Conservation (phyloP, 352 stramenopile genomes). For the Pilasporangium apinafurcum region DNA sequence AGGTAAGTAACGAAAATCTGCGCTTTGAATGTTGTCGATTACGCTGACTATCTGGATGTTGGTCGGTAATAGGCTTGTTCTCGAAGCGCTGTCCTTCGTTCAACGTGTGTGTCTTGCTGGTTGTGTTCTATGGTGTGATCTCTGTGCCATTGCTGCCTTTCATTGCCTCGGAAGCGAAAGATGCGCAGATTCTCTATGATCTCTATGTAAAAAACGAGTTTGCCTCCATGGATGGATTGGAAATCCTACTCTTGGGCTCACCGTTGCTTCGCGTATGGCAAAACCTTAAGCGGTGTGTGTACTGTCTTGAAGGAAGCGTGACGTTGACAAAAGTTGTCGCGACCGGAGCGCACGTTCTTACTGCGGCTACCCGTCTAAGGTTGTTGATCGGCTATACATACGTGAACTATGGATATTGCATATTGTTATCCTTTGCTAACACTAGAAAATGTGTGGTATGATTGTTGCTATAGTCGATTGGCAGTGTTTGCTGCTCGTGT, state of each 20-base stretch:
- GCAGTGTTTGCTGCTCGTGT: constrained; percentile 37
- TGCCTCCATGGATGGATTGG: constrained; percentile 47
- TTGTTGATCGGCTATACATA: constrained; percentile 38
- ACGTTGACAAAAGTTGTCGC: constrained; percentile 49
- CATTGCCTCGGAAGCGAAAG: constrained; percentile 28
- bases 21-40: background rate
- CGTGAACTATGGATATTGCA: background rate
- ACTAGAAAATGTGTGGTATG: constrained; percentile 2
- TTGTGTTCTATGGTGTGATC: constrained; percentile 48
- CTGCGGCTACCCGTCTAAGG: constrained; percentile 40
- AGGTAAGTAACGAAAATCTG: constrained; percentile 1
- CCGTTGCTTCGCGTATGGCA: constrained; percentile 62
- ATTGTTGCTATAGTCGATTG: constrained; percentile 15
- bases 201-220: constrained; percentile 33
- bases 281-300: constrained; percentile 64
- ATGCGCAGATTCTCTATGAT: constrained; percentile 21
- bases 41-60: constrained; percentile 2
- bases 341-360: constrained; percentile 53
- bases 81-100: constrained; percentile 62
- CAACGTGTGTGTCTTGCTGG: constrained; percentile 31
- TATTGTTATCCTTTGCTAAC: background rate
- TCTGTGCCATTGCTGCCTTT: constrained; percentile 57
- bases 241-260: constrained; percentile 67
- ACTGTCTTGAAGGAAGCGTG: constrained; percentile 64
- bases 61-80: constrained; percentile 26